Evolutionary conservation across 1,284 basidiomycete species (phyloP).

Genomic region (Trichosporon faecale): DNA sequence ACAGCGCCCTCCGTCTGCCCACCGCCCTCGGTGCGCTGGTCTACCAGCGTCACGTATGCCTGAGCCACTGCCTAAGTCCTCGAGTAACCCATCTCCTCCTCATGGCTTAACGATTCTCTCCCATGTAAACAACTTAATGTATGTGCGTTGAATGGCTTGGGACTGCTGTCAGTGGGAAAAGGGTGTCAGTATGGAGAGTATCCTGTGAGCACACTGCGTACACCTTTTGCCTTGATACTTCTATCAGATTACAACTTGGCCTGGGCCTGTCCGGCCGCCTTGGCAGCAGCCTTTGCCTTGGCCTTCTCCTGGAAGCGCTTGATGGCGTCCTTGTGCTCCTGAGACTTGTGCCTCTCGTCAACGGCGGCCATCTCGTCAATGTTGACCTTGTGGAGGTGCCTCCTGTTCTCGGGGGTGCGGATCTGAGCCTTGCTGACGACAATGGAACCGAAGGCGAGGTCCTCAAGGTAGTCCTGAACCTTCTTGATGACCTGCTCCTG

Average conservation of each 20-base stretch:
- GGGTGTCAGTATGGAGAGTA: neutral
- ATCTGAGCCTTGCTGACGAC: conserved; percentile 19
- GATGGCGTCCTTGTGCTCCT: conserved; percentile 22
- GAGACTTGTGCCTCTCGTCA: conserved; percentile 10
- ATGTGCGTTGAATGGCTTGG: neutral
- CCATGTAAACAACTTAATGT: neutral
- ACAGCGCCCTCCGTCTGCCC: neutral
- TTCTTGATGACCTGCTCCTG: conserved; percentile 13
- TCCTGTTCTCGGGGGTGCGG: conserved; percentile 13
- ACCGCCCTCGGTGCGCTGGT: neutral
- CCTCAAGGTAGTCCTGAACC: conserved; percentile 17
- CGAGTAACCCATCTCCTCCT: neutral
- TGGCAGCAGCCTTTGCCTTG: conserved; percentile 14
- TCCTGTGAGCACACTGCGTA: neutral
- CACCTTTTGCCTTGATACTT: neutral
- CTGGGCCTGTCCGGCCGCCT: conserved; percentile 10
- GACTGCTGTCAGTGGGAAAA: neutral
- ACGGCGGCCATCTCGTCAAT: conserved; percentile 19
- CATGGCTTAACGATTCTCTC: neutral
- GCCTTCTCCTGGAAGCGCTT: conserved; percentile 16
- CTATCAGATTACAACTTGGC: conserved; percentile 16
- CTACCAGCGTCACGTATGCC: neutral
- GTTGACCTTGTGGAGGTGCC: conserved; percentile 19
- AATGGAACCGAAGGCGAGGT: conserved; percentile 19
- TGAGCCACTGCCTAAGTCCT: neutral